Evolutionary conservation across 140 eudicot genomes (phyloP).

Genomic region (Artemisia princeps): DNA sequence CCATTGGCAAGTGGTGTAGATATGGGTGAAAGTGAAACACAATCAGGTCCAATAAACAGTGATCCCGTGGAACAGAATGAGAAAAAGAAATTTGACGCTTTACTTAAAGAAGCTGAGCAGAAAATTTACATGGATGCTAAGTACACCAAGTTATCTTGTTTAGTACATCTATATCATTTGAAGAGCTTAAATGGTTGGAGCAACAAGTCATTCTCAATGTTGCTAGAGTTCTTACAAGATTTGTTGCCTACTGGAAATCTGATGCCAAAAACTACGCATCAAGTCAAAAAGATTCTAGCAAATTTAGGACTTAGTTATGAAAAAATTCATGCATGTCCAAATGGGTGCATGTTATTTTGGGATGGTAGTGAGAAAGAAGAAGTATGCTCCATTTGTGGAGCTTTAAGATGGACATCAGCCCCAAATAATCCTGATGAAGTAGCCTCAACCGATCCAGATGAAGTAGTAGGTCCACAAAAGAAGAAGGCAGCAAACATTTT

Average conservation of each 20-base stretch:
- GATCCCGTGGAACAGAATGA: neutral
- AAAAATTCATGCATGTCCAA: neutral
- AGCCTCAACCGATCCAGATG: neutral
- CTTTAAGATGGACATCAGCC: neutral
- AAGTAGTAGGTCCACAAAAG: neutral
- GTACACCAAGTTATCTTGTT: neutral
- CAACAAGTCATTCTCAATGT: neutral
- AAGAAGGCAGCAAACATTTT: neutral
- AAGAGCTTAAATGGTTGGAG: constrained; percentile 3
- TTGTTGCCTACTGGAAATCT: neutral
- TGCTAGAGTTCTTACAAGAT: neutral
- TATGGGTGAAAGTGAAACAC: neutral
- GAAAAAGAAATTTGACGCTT: neutral
- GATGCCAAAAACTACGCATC: neutral
- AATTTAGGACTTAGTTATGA: neutral
- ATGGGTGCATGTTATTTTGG: constrained; percentile 3
- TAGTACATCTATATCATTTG: neutral
- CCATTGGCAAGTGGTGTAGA: neutral
- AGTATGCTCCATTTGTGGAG: neutral
- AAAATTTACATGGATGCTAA: neutral
- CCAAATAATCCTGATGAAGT: neutral
- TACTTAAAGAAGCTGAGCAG: neutral
- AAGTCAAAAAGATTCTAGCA: neutral
- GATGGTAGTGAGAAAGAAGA: neutral
- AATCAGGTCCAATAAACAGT: neutral